These are phyloP conservation scores for Botryococcus braunii DNA, from an alignment of 163 green algal genomes.

Conservation along the genomic window DNA sequence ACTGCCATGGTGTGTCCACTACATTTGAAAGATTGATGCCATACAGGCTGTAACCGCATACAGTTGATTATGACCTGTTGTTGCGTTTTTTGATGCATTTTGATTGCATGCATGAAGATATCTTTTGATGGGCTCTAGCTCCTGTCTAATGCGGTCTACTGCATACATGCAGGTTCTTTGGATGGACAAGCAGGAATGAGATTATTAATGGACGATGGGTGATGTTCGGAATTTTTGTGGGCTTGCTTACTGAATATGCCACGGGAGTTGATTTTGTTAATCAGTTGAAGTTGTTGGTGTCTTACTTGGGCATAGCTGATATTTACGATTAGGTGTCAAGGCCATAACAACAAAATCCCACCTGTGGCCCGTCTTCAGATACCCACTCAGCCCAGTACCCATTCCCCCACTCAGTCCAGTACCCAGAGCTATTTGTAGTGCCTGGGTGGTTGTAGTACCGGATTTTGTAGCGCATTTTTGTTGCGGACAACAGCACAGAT, in stretches of 20 bases:
- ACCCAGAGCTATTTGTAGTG: too few species aligned
- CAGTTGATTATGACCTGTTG: neutral
- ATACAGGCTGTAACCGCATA: neutral
- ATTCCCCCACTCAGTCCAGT: too few species aligned
- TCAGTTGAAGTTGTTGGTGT: constrained; percentile 81
- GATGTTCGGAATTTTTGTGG: constrained; percentile 93
- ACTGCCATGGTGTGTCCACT: neutral
- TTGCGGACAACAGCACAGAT: too few species aligned
- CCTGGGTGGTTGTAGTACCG: too few species aligned
- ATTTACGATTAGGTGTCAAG: constrained; percentile 47
- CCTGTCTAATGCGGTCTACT: neutral
- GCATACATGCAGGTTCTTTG: constrained; percentile 67
- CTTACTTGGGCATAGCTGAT: constrained; percentile 87
- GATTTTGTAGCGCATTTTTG: too few species aligned
- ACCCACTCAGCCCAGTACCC: too few species aligned
- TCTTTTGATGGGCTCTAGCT: neutral
- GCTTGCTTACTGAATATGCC: constrained; percentile 93
- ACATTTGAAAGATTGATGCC: neutral
- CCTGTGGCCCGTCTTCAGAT: too few species aligned
- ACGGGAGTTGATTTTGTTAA: constrained; percentile 88
- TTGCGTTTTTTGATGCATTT: neutral
- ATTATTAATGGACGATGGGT: constrained; percentile 92
- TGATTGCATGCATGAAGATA: neutral
- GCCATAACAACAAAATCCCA: too few species aligned
- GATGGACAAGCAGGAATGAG: constrained; percentile 88